Evolutionary conservation across 106 monocot species (phyloP).

Genomic region (Dendrobium chrysotoxum): DNA sequence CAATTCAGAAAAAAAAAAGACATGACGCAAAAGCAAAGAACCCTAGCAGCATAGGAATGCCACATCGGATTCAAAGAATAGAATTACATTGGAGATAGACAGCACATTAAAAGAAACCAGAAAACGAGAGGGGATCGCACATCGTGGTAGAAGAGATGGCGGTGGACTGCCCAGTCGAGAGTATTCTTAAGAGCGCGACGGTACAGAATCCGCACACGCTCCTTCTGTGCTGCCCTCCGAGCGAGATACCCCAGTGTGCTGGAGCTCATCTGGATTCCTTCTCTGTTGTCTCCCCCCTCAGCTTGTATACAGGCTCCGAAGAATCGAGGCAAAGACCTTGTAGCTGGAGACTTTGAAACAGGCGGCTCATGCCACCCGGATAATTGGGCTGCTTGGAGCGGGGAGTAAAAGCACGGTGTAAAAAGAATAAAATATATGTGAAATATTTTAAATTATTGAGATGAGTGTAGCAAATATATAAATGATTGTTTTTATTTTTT

Average conservation of each 20-base stretch:
- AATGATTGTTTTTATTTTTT: no score
- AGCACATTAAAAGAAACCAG: background rate
- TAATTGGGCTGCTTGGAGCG: no score
- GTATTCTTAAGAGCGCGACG: constrained; percentile 82
- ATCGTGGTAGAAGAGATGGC: constrained; percentile 89
- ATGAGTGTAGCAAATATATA: no score
- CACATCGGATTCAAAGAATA: background rate
- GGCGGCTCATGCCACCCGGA: no score
- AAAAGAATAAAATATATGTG: no score
- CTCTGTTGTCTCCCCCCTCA: constrained; percentile 2
- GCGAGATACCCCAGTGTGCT: constrained; percentile 56
- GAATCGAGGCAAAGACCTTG: no score
- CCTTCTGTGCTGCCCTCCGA: constrained; percentile 85
- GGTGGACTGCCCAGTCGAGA: constrained; percentile 96
- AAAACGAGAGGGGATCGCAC: constrained; percentile 18
- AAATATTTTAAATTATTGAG: no score
- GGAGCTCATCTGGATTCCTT: constrained; percentile 14
- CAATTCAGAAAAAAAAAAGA: no score
- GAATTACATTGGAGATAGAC: background rate
- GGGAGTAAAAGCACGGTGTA: no score
- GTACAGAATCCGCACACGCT: constrained; percentile 82
- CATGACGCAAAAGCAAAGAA: no score
- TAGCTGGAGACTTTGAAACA: no score
- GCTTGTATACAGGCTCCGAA: no score
- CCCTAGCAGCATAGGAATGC: background rate